Percentiles rank a stretch among this genome's conserved stretches.
Conservation (phyloP, 2,329 filamentous ascomycete genomes). For the Paraphaeosphaeria sporulosa region DNA sequence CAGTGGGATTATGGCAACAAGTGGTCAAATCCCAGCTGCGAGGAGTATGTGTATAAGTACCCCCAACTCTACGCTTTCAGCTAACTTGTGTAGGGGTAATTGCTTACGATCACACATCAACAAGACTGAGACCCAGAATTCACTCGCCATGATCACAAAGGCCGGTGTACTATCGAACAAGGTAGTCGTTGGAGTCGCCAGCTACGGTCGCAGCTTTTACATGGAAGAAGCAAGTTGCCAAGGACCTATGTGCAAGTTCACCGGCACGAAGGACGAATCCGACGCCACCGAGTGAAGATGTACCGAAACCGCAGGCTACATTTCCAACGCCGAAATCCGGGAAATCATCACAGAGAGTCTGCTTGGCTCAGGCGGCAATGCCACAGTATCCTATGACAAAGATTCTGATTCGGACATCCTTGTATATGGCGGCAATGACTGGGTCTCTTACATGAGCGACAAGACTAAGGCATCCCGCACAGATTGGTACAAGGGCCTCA, state of each 20-base stretch:
- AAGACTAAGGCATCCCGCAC: no score
- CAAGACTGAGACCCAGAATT: slow-evolving; percentile 38
- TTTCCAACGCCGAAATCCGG: slow-evolving; percentile 51
- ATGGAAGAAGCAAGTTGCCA: slow-evolving; percentile 34
- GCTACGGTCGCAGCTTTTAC: slow-evolving; percentile 42
- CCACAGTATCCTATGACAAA: no score
- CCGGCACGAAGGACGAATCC: slow-evolving; percentile 35
- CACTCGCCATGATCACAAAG: slow-evolving; percentile 48
- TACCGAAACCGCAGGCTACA: slow-evolving; percentile 50
- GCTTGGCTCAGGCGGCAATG: no score
- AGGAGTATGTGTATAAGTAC: no score
- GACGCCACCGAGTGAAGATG: slow-evolving; percentile 43
- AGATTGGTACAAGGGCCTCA: no score
- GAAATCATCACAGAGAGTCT: slow-evolving; percentile 45
- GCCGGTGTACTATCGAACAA: slow-evolving; percentile 34
- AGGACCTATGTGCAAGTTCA: slow-evolving; percentile 42
- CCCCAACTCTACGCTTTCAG: no score
- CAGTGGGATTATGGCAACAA: slow-evolving; percentile 44
- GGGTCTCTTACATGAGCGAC: no score
- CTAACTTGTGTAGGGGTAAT: slow-evolving; percentile 7
- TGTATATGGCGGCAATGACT: no score
- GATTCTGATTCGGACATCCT: no score
- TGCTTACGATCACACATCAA: slow-evolving; percentile 17
- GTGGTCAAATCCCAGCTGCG: no score
- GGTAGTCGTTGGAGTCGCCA: slow-evolving; percentile 39